Evolutionary conservation across 768 basidiomycete species (phyloP), one percentile per base, ranked within the genome.

Genomic region (Kwoniella dendrophila): DNA sequence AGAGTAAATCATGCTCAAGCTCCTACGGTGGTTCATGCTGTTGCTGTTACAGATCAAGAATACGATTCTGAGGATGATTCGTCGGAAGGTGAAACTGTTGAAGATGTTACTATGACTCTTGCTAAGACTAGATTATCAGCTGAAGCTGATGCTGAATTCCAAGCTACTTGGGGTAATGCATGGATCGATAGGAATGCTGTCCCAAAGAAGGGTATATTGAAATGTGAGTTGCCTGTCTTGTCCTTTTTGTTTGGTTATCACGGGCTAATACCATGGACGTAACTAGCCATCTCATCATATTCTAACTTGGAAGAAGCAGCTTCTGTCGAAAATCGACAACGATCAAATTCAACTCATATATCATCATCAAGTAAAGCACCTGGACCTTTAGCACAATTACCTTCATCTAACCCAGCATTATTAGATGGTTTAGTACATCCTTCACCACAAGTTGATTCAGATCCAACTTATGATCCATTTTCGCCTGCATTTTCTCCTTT

Each of bases 191-290:
- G 38, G 81, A 84, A 68, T 71, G 81, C 61, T 14, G 71, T 64
- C 66, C 92, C 91, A 2, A 80, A 86, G 29, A 90, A 84, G 78
- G 92, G 95, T 22, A 97, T 99, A 59, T 80, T 99, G 64, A 99
- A 97, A 82, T 79, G 90, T 90, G 79, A 76, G 87, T 85, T 20
- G 18, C 6, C 12, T 43, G 34, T 36, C 34, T 62, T 43, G 51
- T 34, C 12, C 8, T 40, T 0, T 10, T 2, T 2, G 18, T 2
- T 18, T 24, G 45, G 1, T 3, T n/a, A 48, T 30, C 41, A 12
- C 24, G 14, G n/a, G 33, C 32, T 20, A 26, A 45, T 29, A 50
- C 4, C 22, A 18, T 26, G 48, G 2, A 12, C 16, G 26, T 41
- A 14, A 41, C 4, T 47, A 72, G 70, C 50, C 30, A 55, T 61